These are phyloP conservation scores for Pleurotus tuber-regium DNA, from an alignment of 768 basidiomycete species.

Conservation along the genomic window DNA sequence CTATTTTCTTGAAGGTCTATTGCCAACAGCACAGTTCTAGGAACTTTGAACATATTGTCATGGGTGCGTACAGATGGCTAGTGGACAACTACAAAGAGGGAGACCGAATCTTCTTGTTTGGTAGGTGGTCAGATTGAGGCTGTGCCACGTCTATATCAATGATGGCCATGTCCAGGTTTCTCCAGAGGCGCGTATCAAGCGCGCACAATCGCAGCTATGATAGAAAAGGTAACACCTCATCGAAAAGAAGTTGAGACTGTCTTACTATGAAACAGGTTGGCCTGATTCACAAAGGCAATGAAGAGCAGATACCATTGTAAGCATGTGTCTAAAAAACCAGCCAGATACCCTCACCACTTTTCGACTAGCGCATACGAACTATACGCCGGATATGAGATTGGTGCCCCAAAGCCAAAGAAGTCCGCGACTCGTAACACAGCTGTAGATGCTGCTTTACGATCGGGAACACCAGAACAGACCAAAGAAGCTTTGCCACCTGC, in stretches of 20 bases:
- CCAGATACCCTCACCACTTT: constrained; percentile 1
- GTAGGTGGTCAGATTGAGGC: constrained; percentile 15
- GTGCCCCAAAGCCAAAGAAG: constrained; percentile 2
- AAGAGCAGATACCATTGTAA: constrained; percentile 41
- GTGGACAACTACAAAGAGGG: constrained; percentile 34
- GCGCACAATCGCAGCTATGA: constrained; percentile 42
- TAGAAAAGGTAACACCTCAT: too few relatives aligned
- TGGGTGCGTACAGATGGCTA: constrained; percentile 39
- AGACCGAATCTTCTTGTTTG: constrained; percentile 38
- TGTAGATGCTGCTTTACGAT: neutral
- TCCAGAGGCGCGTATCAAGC: constrained; percentile 49
- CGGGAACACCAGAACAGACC: neutral
- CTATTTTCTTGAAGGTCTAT: neutral
- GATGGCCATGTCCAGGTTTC: constrained; percentile 31
- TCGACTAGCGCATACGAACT: constrained; percentile 34
- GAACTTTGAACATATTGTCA: constrained; percentile 32
- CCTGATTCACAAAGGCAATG: constrained; percentile 36
- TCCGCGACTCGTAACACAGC: constrained; percentile 7
- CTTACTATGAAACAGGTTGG: too few relatives aligned
- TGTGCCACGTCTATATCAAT: neutral
- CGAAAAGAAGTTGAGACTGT: too few relatives aligned
- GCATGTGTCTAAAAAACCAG: neutral
- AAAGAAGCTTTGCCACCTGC: neutral
- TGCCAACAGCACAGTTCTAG: constrained; percentile 16
- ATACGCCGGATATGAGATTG: constrained; percentile 22